Evolutionary conservation across 2,329 filamentous ascomycete genomes (phyloP), one percentile per base, ranked within the genome.

Genomic region (Parastagonospora avenae): DNA sequence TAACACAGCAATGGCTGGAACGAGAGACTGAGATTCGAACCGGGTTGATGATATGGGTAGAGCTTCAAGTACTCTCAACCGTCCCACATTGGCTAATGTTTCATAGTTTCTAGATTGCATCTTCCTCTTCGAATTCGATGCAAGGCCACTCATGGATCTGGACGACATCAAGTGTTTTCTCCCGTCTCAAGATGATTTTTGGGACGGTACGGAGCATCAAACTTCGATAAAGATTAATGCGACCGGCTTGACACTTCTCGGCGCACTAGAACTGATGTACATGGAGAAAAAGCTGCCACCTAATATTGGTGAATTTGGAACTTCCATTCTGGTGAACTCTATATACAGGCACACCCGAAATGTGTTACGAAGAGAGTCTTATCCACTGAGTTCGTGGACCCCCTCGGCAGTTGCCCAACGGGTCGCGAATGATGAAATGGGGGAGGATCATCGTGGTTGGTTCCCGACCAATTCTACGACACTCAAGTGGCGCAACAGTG

Each of bases 261-360:
- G 52, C 38, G 76, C 78, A 1, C 66, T 80, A 10, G 74, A 80
- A 42, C 71, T 72, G 3, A 57, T 81, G 2, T 82, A 81, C 57
- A 73, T 80, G 16, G 78, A 81, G 55, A 82, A 82, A 58, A 69
- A 64, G 31, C 61, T 82, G 6, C 68, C 76, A 8, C 59, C 71
- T 1, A 71, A 70, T 12, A 74, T 77, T 30, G 78, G 79, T 14
- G 79, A 82, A 36, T 79, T 82, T 50, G 77, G 77, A 30, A 75
- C 79, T 9, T 72, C 78, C 19, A 64, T 83, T 8, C 70, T 80
- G 14, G 74, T 82, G 19, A 79, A 81, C 58, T 79, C 78, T 4
- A 70, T 83, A 8, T 82, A 79, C 47, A 76, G 76, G 24, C 72
- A 79, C 33, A 77, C 77, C 42, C 80, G 78, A 76, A 77, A 82